Percentiles rank a stretch among this genome's conserved stretches.
phyloP scores from a whole-genome alignment of 2,329 filamentous ascomycete genomes.

The Fusarium solani-melongenae region DNA sequence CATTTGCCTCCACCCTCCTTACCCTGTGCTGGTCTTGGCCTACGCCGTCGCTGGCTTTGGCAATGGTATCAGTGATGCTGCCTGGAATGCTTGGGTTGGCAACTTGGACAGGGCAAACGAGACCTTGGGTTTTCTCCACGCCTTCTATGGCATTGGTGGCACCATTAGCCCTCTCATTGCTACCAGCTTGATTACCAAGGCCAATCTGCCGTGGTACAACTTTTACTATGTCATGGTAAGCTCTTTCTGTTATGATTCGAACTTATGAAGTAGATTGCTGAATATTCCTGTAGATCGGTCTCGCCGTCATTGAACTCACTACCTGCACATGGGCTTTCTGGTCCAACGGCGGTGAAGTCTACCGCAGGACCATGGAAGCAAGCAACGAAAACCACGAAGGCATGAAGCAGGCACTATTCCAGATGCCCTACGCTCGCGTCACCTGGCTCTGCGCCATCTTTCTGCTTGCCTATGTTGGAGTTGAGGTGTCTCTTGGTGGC shows the following conservation, averaged over 20 bases:
- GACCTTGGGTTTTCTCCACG: conserved; percentile 75
- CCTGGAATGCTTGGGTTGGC: conserved; percentile 68
- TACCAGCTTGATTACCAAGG: conserved; percentile 75
- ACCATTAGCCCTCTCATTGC: conserved; percentile 77
- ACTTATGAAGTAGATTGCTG: conserved; percentile 61
- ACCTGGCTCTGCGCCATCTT: conserved; percentile 80
- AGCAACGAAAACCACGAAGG: conserved; percentile 39
- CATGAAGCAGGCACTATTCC: conserved; percentile 51
- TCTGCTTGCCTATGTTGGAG: conserved; percentile 79
- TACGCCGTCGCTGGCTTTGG: conserved; percentile 77
- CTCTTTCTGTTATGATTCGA: conserved; percentile 31
- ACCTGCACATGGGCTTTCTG: conserved; percentile 69
- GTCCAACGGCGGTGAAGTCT: conserved; percentile 64
- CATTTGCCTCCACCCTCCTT: conserved; percentile 73
- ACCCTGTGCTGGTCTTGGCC: conserved; percentile 72
- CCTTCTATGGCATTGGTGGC: conserved; percentile 75
- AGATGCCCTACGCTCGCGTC: conserved; percentile 58
- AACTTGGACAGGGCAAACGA: conserved; percentile 78
- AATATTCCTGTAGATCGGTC: conserved; percentile 16
- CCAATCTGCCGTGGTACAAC: conserved; percentile 70
- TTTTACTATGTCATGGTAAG: conserved; percentile 82
- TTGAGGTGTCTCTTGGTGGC: conserved; percentile 80
- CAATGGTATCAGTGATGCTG: conserved; percentile 71
- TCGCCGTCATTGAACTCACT: conserved; percentile 30
- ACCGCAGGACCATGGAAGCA: conserved; percentile 54